These are phyloP conservation scores for Barnettozyma sp. DNA, from an alignment of 805 yeast genomes.

Conservation along the genomic window DNA sequence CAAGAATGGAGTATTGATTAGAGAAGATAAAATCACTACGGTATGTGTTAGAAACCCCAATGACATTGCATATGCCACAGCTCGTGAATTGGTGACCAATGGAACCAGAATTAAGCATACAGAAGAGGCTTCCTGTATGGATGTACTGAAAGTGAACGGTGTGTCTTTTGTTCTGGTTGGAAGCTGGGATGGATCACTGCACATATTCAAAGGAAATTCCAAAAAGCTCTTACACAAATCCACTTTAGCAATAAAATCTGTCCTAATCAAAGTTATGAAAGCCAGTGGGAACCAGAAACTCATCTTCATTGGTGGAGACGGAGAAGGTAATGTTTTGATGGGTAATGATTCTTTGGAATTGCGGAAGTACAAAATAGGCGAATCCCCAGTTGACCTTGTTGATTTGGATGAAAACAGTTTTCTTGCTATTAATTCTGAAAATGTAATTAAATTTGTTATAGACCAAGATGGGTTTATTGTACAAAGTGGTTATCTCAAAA, in stretches of 20 bases:
- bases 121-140: slow-evolving; percentile 16
- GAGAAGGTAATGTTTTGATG: slow-evolving; percentile 18
- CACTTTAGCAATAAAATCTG: slow-evolving; percentile 16
- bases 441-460: slow-evolving; percentile 9
- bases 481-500: slow-evolving; percentile 16
- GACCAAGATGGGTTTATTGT: slow-evolving; percentile 1
- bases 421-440: slow-evolving; percentile 19
- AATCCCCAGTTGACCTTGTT: slow-evolving; percentile 21
- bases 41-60: not conserved
- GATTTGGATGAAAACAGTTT: slow-evolving; percentile 8
- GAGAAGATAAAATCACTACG: not conserved
- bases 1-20: slow-evolving; percentile 7
- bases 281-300: not conserved
- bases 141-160: slow-evolving; percentile 3
- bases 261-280: slow-evolving; percentile 11
- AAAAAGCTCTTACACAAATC: slow-evolving; percentile 6
- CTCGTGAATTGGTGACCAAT: not conserved
- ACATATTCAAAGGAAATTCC: slow-evolving; percentile 7
- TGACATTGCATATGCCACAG: slow-evolving; percentile 1
- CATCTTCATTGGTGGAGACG: slow-evolving; percentile 18
- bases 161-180: slow-evolving; percentile 14
- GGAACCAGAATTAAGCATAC: slow-evolving; percentile 3
- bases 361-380: slow-evolving; percentile 14
- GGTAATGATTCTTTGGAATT: not conserved
- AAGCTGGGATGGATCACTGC: slow-evolving; percentile 21